phyloP scores from a whole-genome alignment of 352 stramenopile species.

The Globisporangium splendens region DNA sequence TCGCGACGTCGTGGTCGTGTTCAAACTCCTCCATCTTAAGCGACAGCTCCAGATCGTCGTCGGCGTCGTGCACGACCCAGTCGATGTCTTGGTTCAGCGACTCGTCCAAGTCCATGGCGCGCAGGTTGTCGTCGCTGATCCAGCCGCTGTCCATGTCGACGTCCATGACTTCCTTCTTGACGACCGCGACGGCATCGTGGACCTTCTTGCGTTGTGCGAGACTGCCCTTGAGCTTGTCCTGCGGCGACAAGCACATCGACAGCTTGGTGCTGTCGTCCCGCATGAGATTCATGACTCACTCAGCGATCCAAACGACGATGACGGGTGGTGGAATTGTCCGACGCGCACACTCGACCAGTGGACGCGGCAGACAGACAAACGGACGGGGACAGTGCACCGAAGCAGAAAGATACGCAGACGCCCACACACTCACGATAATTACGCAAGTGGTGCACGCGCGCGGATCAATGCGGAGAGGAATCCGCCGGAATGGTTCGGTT shows the following conservation, averaged over 20 bases:
- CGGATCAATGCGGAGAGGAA: not conserved
- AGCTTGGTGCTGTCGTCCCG: slow-evolving; percentile 45
- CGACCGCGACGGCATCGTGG: slow-evolving; percentile 12
- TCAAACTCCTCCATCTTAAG: slow-evolving; percentile 58
- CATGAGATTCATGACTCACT: slow-evolving; percentile 18
- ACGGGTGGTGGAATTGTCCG: not conserved
- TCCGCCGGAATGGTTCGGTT: not conserved
- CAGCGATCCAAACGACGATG: not conserved
- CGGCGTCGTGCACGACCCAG: slow-evolving; percentile 63
- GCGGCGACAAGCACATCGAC: slow-evolving; percentile 61
- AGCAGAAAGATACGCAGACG: slow-evolving; percentile 1
- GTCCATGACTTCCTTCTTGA: slow-evolving; percentile 33
- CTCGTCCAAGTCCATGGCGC: slow-evolving; percentile 71
- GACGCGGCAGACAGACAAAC: slow-evolving; percentile 6
- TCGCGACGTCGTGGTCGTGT: slow-evolving; percentile 38
- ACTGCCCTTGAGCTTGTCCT: slow-evolving; percentile 57
- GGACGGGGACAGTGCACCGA: not conserved
- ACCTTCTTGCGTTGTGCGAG: slow-evolving; percentile 36
- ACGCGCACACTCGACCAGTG: not conserved
- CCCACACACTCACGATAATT: slow-evolving; percentile 20
- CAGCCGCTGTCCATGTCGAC: slow-evolving; percentile 50
- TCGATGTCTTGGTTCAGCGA: slow-evolving; percentile 79
- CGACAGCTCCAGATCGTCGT: slow-evolving; percentile 61
- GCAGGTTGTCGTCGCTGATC: slow-evolving; percentile 80
- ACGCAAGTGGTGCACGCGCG: slow-evolving; percentile 14